These are phyloP conservation scores for Wickerhamiella australiensis DNA, from an alignment of 805 yeast genomes.

Conservation along the genomic window DNA sequence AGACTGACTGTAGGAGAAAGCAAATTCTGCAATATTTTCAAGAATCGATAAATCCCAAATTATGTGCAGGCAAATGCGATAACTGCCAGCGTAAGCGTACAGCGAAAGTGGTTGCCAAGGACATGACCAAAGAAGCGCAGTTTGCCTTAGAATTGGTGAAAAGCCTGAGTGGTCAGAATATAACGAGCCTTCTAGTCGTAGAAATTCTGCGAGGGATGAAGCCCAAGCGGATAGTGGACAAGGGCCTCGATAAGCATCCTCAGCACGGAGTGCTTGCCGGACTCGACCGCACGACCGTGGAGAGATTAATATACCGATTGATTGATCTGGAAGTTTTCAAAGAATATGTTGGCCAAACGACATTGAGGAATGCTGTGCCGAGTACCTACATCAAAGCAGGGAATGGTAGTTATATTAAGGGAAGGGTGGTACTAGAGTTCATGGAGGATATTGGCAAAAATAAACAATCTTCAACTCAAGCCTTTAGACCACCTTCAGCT, in stretches of 20 bases:
- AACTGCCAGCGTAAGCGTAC: slow-evolving; percentile 19
- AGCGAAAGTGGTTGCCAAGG: not conserved
- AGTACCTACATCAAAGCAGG: not conserved
- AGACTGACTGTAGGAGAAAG: slow-evolving; percentile 77
- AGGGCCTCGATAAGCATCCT: slow-evolving; percentile 49
- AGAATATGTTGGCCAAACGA: slow-evolving; percentile 31
- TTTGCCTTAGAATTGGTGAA: slow-evolving; percentile 49
- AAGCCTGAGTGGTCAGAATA: slow-evolving; percentile 39
- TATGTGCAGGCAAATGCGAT: slow-evolving; percentile 69
- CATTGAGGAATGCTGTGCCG: not conserved
- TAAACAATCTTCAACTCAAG: not conserved
- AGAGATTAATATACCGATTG: slow-evolving; percentile 70
- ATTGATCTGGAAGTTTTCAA: slow-evolving; percentile 51
- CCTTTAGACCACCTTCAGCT: not conserved
- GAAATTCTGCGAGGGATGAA: slow-evolving; percentile 71
- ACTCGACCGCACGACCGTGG: slow-evolving; percentile 56
- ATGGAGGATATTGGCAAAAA: not conserved
- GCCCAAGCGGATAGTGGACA: slow-evolving; percentile 44
- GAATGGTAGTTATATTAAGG: not conserved
- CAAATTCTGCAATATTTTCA: slow-evolving; percentile 85
- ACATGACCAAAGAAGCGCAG: slow-evolving; percentile 34
- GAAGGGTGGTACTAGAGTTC: slow-evolving; percentile 1
- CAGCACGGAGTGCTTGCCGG: slow-evolving; percentile 61
- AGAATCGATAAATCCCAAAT: slow-evolving; percentile 56
- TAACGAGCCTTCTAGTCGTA: slow-evolving; percentile 69